phyloP scores from a whole-genome alignment of 2,329 filamentous ascomycete species.

The Coniochaeta ligniaria region DNA sequence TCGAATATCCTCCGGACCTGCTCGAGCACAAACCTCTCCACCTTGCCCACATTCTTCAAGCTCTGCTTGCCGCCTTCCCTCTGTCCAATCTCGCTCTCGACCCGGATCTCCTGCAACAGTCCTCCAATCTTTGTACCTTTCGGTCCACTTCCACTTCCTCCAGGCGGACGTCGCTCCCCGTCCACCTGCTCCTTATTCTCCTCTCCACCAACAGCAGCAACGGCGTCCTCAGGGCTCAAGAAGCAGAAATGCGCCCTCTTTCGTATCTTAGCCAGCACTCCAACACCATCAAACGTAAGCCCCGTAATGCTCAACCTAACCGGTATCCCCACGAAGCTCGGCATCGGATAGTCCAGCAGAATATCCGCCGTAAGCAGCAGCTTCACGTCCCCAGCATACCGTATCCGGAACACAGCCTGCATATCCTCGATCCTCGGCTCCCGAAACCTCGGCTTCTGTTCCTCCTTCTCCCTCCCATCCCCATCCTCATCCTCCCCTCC shows the following conservation, averaged over 20 bases:
- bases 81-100: constrained; percentile 96
- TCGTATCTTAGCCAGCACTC: constrained; percentile 84
- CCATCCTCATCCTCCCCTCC: constrained; percentile 3
- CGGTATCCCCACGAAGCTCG: constrained; percentile 92
- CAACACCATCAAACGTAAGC: constrained; percentile 89
- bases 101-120: constrained; percentile 82
- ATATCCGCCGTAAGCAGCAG: constrained; percentile 92
- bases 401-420: constrained; percentile 86
- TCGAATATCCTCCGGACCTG: constrained; percentile 96
- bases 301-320: constrained; percentile 93
- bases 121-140: constrained; percentile 50
- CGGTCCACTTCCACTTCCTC: constrained; percentile 22
- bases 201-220: constrained; percentile 57
- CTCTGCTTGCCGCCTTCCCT: constrained; percentile 89
- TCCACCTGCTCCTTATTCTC: constrained; percentile 21
- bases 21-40: constrained; percentile 93
- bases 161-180: constrained; percentile 15
- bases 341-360: constrained; percentile 95
- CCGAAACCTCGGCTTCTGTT: constrained; percentile 37
- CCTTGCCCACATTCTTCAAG: constrained; percentile 96
- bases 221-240: constrained; percentile 81
- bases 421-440: constrained; percentile 80
- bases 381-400: constrained; percentile 80
- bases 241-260: constrained; percentile 92
- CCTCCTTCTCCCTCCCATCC: not conserved